These are phyloP conservation scores for Penicillium sp. DNA, from an alignment of 2,329 filamentous ascomycete genomes.

Conservation along the genomic window DNA sequence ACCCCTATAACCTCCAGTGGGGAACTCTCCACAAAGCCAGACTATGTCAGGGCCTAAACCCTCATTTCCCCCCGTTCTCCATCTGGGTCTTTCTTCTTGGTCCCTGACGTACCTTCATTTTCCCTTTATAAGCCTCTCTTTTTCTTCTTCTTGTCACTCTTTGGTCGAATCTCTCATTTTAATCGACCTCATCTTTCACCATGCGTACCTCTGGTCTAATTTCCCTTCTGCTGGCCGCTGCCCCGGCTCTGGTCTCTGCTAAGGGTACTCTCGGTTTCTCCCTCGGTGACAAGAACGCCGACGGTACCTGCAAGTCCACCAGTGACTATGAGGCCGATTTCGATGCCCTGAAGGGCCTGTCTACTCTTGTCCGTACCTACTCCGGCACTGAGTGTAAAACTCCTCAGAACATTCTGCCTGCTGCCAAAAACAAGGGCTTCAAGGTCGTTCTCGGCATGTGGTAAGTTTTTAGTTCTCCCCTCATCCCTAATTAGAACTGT, in stretches of 20 bases:
- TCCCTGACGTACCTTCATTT: slow-evolving; percentile 13
- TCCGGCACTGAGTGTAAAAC: slow-evolving; percentile 66
- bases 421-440: slow-evolving; percentile 64
- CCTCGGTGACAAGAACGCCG: slow-evolving; percentile 63
- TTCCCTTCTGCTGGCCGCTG: slow-evolving; percentile 43
- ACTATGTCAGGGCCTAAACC: slow-evolving; percentile 16
- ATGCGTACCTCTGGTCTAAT: slow-evolving; percentile 50
- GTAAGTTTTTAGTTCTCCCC: slow-evolving; percentile 43
- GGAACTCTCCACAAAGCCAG: not conserved
- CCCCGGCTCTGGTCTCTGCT: slow-evolving; percentile 52
- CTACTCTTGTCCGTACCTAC: slow-evolving; percentile 65
- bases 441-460: slow-evolving; percentile 70
- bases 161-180: slow-evolving; percentile 4
- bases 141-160: not conserved
- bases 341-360: slow-evolving; percentile 55
- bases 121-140: slow-evolving; percentile 7
- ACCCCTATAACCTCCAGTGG: slow-evolving; percentile 2
- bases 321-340: slow-evolving; percentile 67
- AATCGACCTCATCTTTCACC: slow-evolving; percentile 18
- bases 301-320: slow-evolving; percentile 62
- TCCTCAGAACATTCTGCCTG: slow-evolving; percentile 62
- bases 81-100: slow-evolving; percentile 8
- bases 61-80: slow-evolving; percentile 10
- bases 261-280: slow-evolving; percentile 64
- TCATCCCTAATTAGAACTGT: not conserved